These are phyloP conservation scores for Backusella luteola DNA, from an alignment of 192 early-diverging fungal genomes.

Conservation along the genomic window DNA sequence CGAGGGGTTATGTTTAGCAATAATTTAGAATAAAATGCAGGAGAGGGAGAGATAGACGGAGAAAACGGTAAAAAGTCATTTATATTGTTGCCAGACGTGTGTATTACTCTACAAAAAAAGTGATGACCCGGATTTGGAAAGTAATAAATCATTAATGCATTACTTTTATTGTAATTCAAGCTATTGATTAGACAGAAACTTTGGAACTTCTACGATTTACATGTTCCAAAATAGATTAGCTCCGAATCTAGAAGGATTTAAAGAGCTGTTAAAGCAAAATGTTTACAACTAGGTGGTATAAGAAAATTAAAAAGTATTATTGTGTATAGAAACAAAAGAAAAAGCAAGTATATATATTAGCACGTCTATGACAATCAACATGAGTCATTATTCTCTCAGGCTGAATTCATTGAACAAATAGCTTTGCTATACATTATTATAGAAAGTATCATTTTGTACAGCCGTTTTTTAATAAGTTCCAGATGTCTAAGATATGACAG, in stretches of 20 bases:
- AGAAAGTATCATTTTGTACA: too few relatives aligned
- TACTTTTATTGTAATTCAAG: neutral
- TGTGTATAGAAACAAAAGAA: neutral
- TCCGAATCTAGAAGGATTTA: neutral
- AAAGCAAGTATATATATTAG: neutral
- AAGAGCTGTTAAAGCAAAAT: neutral
- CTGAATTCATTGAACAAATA: too few relatives aligned
- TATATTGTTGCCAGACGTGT: neutral
- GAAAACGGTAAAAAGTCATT: neutral
- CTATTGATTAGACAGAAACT: neutral
- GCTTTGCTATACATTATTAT: too few relatives aligned
- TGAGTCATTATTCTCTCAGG: neutral
- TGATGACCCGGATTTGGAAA: neutral
- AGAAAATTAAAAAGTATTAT: neutral
- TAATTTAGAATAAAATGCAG: conserved; percentile 8
- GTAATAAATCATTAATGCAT: conserved; percentile 1
- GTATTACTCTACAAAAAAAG: neutral
- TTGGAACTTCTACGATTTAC: neutral
- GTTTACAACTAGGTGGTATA: neutral
- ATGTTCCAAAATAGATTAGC: neutral
- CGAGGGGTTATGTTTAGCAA: neutral
- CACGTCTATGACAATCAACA: neutral
- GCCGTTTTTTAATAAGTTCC: too few relatives aligned
- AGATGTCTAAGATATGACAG: neutral
- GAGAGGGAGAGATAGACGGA: neutral